Conservation (phyloP, 192 early-diverging fungal genomes). For the Podila epigama region DNA sequence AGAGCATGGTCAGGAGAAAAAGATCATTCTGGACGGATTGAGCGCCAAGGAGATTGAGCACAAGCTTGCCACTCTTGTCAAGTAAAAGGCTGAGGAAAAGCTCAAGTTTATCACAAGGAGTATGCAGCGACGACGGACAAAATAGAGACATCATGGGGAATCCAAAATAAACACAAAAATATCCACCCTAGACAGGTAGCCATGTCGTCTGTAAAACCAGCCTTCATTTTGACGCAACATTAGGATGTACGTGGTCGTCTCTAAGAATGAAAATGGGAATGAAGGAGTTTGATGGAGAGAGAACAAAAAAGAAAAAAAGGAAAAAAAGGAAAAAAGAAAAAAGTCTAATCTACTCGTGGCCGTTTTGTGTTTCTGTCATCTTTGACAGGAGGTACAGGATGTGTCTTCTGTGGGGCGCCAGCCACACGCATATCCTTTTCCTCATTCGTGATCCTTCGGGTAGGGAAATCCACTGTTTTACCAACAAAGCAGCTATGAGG, state of each 20-base stretch:
- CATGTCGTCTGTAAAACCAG: too few relatives aligned
- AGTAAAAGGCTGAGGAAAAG: too few relatives aligned
- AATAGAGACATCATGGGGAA: not conserved
- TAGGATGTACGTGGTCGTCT: too few relatives aligned
- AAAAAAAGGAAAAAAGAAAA: not conserved
- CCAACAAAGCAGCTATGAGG: slow-evolving; percentile 58
- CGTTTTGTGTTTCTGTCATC: slow-evolving; percentile 37
- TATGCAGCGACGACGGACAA: not conserved
- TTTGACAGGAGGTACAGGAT: slow-evolving; percentile 30
- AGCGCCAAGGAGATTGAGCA: slow-evolving; percentile 75
- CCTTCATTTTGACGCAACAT: too few relatives aligned
- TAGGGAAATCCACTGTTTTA: slow-evolving; percentile 59
- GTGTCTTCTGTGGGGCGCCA: slow-evolving; percentile 16
- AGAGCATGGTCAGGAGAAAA: slow-evolving; percentile 86
- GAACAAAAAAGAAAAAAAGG: not conserved
- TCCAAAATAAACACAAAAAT: not conserved
- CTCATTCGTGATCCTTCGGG: slow-evolving; percentile 59
- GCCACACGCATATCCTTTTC: slow-evolving; percentile 62
- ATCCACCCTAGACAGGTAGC: too few relatives aligned
- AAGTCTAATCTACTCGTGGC: slow-evolving; percentile 14
- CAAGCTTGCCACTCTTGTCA: slow-evolving; percentile 74
- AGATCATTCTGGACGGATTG: slow-evolving; percentile 77
- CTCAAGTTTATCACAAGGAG: not conserved
- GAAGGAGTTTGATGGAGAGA: not conserved
- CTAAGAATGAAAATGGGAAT: not conserved